Conservation (phyloP, 2,329 filamentous ascomycete genomes). For the Purpureocillium lavendulum region DNA sequence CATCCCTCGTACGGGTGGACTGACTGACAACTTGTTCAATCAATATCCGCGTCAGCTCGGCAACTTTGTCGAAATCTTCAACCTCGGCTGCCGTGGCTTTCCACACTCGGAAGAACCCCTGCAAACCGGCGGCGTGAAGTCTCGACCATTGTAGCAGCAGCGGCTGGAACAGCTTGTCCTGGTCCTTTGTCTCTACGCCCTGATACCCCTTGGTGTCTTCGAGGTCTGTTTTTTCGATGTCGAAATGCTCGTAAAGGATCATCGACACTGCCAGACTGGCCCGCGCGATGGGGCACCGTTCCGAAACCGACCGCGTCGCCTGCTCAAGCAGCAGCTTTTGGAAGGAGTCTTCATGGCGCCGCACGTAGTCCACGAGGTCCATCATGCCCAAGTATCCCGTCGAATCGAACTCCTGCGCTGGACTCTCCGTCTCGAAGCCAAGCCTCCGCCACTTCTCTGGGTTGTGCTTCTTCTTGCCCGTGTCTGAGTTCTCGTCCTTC, state of each 20-base stretch:
- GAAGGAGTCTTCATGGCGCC: constrained; percentile 85
- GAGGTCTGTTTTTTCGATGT: constrained; percentile 75
- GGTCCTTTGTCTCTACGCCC: constrained; percentile 64
- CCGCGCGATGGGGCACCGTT: constrained; percentile 79
- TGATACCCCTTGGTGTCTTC: constrained; percentile 73
- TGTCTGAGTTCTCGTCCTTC: constrained; percentile 26
- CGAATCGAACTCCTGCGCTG: constrained; percentile 73
- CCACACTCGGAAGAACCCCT: constrained; percentile 88
- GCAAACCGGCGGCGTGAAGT: constrained; percentile 75
- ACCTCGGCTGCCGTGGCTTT: constrained; percentile 76
- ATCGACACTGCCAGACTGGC: constrained; percentile 81
- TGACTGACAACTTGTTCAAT: constrained; percentile 83
- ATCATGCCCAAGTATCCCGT: constrained; percentile 93
- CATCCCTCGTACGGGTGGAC: constrained; percentile 71
- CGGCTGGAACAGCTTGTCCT: constrained; percentile 81
- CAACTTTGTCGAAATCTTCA: constrained; percentile 90
- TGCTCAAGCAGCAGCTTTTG: constrained; percentile 91
- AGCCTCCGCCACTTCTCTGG: constrained; percentile 89
- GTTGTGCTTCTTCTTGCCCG: constrained; percentile 57
- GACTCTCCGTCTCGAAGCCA: constrained; percentile 86
- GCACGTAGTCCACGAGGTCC: constrained; percentile 90
- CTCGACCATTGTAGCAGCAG: constrained; percentile 88
- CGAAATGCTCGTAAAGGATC: constrained; percentile 91
- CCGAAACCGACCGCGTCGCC: constrained; percentile 58
- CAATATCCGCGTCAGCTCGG: constrained; percentile 82